Conservation (phyloP, 768 basidiomycete genomes). For the Leccinum sublutescens region DNA sequence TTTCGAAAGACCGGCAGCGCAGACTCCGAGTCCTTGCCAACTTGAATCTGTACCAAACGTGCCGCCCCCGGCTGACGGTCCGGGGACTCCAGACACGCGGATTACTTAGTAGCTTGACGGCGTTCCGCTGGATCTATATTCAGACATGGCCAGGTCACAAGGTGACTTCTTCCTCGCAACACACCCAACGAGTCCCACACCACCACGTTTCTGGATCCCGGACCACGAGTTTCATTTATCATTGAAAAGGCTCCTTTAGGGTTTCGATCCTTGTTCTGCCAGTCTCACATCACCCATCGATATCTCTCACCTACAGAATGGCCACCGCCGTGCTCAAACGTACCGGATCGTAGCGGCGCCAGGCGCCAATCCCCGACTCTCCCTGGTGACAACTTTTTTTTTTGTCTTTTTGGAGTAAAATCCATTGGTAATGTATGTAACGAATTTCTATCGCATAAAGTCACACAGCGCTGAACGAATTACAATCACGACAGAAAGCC, state of each 20-base stretch:
- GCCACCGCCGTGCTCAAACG: slow-evolving; percentile 53
- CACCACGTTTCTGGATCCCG: not conserved
- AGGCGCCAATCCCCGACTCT: too few species aligned
- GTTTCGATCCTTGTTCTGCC: not conserved
- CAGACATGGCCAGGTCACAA: slow-evolving; percentile 27
- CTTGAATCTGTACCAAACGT: too few species aligned
- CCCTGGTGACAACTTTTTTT: too few species aligned
- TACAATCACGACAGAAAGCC: too few species aligned
- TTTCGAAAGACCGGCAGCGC: not conserved
- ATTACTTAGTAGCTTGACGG: not conserved
- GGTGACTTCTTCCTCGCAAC: not conserved
- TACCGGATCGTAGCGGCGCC: slow-evolving; percentile 36
- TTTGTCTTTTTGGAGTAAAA: too few species aligned
- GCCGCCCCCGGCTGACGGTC: not conserved
- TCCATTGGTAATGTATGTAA: too few species aligned
- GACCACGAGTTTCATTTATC: not conserved
- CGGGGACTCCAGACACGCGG: not conserved
- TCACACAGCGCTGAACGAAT: too few species aligned
- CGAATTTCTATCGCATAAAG: too few species aligned
- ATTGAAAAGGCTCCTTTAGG: slow-evolving; percentile 9
- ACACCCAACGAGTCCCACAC: not conserved
- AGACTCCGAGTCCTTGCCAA: not conserved
- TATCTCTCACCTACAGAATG: slow-evolving; percentile 37
- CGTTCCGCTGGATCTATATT: slow-evolving; percentile 2
- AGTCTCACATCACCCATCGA: slow-evolving; percentile 10